Percentiles rank a stretch among this genome's conserved stretches.
phyloP scores from a whole-genome alignment of 495 filamentous ascomycete genomes.

The Penicillium nucicola region DNA sequence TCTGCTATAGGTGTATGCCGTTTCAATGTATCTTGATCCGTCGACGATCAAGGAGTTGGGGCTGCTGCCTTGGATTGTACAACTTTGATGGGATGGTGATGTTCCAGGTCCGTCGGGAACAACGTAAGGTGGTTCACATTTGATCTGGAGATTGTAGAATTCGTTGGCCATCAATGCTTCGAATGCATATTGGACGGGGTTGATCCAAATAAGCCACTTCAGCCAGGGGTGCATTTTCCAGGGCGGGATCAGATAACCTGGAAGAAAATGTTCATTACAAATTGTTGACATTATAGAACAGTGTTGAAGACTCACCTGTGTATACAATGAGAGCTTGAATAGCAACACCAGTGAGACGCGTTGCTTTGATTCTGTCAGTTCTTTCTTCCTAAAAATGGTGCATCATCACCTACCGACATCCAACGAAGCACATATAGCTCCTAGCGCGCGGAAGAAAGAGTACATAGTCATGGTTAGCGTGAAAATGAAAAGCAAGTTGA shows the following conservation, averaged over 20 bases:
- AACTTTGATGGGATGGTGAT: conserved; percentile 53
- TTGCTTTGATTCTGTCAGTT: conserved; percentile 39
- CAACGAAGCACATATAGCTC: conserved; percentile 59
- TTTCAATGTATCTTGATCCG: conserved; percentile 51
- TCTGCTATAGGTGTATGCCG: conserved; percentile 52
- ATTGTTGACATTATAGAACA: no score
- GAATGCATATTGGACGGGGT: conserved; percentile 74
- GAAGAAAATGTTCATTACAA: neutral
- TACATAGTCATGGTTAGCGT: conserved; percentile 72
- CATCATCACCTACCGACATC: conserved; percentile 43
- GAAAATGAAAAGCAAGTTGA: conserved; percentile 60
- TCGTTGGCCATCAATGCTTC: conserved; percentile 65
- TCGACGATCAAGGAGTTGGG: conserved; percentile 48
- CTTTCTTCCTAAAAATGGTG: neutral
- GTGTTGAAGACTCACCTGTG: conserved; percentile 46
- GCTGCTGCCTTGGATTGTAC: conserved; percentile 54
- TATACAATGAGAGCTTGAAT: conserved; percentile 71
- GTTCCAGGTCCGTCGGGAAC: conserved; percentile 62
- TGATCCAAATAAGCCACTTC: conserved; percentile 72
- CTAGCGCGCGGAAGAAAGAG: conserved; percentile 74
- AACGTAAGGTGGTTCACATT: conserved; percentile 53
- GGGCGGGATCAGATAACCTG: conserved; percentile 71
- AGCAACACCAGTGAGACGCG: conserved; percentile 59
- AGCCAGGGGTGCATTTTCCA: conserved; percentile 78
- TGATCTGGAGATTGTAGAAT: conserved; percentile 43